phyloP scores from a whole-genome alignment of 257 asterid genomes.

The Mentha longifolia region DNA sequence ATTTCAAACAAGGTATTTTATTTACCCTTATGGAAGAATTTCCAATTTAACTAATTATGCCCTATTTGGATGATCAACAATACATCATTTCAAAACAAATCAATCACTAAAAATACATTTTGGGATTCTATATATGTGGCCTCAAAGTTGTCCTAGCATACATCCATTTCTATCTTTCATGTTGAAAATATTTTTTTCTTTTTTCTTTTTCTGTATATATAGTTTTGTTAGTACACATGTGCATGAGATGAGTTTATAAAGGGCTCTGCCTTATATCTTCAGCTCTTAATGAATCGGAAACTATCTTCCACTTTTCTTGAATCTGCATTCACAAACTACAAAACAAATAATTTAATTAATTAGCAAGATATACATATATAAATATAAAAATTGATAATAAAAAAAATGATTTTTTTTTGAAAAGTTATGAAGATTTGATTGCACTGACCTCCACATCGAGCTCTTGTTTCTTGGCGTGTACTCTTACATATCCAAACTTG shows the following conservation, averaged over 20 bases:
- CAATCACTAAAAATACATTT: no score
- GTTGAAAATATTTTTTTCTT: neutral
- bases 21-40: neutral
- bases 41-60: neutral
- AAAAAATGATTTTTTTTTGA: no score
- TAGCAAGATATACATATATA: neutral
- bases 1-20: neutral
- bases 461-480: slow-evolving; percentile 53
- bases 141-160: no score
- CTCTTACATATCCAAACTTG: slow-evolving; percentile 65
- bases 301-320: slow-evolving; percentile 56
- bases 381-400: no score
- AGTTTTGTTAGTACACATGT: neutral
- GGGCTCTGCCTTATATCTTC: neutral
- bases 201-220: neutral
- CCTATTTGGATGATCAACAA: neutral
- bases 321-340: slow-evolving; percentile 72
- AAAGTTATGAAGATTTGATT: no score
- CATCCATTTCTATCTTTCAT: no score
- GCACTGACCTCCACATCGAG: slow-evolving; percentile 63
- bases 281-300: slow-evolving; percentile 54
- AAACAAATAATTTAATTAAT: neutral
- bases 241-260: neutral
- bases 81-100: no score
- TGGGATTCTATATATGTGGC: no score